A percentile compares a stretch with the other conserved stretches of the same genome.
Evolutionary conservation across 164 flowering plant species (phyloP).

Genomic region (Cinnamomum chago): DNA sequence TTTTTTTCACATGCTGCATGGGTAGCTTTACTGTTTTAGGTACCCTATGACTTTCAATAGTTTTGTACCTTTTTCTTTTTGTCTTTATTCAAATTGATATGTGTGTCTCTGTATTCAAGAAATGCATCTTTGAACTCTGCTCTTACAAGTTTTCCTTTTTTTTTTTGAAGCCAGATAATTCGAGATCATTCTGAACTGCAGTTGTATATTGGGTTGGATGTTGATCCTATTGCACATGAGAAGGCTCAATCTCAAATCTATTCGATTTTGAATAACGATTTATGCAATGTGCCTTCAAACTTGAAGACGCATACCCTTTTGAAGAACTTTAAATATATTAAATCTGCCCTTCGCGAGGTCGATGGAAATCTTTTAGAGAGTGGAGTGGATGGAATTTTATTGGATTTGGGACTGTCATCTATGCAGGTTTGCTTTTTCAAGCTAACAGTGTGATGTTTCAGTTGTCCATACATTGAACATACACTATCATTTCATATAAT

Average conservation of each 20-base stretch:
- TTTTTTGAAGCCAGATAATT: conserved; percentile 53
- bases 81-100: background rate
- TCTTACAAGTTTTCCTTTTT: background rate
- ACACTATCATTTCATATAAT: background rate
- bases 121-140: background rate
- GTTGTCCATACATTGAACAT: background rate
- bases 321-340: conserved; percentile 63
- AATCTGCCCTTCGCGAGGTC: conserved; percentile 44
- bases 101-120: background rate
- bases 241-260: conserved; percentile 48
- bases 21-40: no score
- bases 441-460: background rate
- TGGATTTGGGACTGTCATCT: conserved; percentile 99
- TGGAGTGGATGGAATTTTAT: conserved; percentile 81
- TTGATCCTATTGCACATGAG: conserved; percentile 75
- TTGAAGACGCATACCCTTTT: conserved; percentile 37
- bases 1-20: no score
- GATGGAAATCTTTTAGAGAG: conserved; percentile 31
- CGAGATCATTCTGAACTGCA: conserved; percentile 69
- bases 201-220: conserved; percentile 72
- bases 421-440: conserved; percentile 71
- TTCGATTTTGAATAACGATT: conserved; percentile 25
- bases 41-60: background rate
- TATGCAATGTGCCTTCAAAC: conserved; percentile 16
- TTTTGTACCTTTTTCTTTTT: background rate